Percentiles rank a stretch among this genome's conserved stretches.
Evolutionary conservation across 2,329 filamentous ascomycete species (phyloP).

Genomic region (Lasiodiplodia hormozganensis): DNA sequence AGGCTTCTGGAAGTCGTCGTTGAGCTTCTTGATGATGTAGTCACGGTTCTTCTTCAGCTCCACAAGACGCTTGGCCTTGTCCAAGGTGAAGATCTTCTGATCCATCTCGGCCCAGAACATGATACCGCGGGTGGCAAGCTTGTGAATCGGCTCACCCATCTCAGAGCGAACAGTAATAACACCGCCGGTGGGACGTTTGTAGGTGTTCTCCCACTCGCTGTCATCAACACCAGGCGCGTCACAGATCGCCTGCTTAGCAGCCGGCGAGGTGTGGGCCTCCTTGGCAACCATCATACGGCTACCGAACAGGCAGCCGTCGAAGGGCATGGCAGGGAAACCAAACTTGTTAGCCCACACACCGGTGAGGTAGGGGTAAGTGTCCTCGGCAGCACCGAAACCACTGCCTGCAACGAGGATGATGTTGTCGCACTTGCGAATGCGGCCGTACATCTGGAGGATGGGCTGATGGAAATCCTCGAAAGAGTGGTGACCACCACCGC

Average conservation of each 20-base stretch:
- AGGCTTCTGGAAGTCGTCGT: constrained; percentile 57
- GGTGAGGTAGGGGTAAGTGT: constrained; percentile 56
- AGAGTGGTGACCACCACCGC: constrained; percentile 58
- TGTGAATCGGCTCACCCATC: constrained; percentile 99
- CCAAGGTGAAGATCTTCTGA: constrained; percentile 93
- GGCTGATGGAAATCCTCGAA: constrained; percentile 60
- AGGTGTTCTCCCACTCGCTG: constrained; percentile 55
- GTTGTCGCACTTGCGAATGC: constrained; percentile 54
- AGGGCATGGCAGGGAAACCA: constrained; percentile 56
- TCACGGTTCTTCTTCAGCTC: constrained; percentile 53
- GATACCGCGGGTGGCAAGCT: constrained; percentile 95
- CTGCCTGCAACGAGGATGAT: constrained; percentile 56
- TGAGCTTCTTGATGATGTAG: constrained; percentile 55
- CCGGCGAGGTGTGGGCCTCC: constrained; percentile 53
- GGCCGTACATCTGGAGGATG: constrained; percentile 54
- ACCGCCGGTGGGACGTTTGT: constrained; percentile 79
- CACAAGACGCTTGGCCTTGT: constrained; percentile 71
- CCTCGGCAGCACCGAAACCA: constrained; percentile 56
- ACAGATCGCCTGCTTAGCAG: constrained; percentile 54
- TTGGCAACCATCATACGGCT: constrained; percentile 58
- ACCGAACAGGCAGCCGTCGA: constrained; percentile 55
- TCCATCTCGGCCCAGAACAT: constrained; percentile 99
- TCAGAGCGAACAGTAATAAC: constrained; percentile 97
- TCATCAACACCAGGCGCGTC: constrained; percentile 52
- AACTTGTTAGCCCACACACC: constrained; percentile 53